These are phyloP conservation scores for Priceomyces medius DNA, from an alignment of 805 yeast species.

Conservation along the genomic window DNA sequence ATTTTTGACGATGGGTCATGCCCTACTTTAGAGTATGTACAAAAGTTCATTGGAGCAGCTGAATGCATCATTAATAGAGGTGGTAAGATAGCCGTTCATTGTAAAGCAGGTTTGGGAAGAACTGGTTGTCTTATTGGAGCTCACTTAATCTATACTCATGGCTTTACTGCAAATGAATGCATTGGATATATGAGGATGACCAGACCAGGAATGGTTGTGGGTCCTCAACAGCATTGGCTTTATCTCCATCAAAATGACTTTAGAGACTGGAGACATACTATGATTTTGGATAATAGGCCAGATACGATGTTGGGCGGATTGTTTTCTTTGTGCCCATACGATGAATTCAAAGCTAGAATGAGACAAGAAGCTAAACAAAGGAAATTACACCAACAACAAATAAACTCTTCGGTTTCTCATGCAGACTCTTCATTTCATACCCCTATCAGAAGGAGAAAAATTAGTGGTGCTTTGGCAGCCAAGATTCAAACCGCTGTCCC, in stretches of 20 bases:
- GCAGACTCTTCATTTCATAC: constrained; percentile 59
- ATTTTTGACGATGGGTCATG: constrained; percentile 98
- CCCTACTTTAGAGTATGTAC: constrained; percentile 91
- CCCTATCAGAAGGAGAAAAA: constrained; percentile 67
- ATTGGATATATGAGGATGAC: constrained; percentile 95
- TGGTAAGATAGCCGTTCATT: constrained; percentile 97
- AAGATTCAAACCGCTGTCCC: constrained; percentile 81
- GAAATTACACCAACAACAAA: constrained; percentile 32
- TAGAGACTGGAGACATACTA: constrained; percentile 93
- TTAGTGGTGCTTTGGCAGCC: constrained; percentile 65
- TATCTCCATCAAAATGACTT: constrained; percentile 94
- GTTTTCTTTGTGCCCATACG: constrained; percentile 60
- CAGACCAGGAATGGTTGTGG: constrained; percentile 99
- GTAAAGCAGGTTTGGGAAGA: constrained; percentile 97
- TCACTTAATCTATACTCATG: constrained; percentile 91
- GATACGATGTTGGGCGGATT: constrained; percentile 67
- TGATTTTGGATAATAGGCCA: constrained; percentile 71
- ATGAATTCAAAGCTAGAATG: constrained; percentile 57
- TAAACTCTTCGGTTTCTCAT: constrained; percentile 29
- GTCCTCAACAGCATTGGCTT: constrained; percentile 99
- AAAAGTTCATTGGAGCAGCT: constrained; percentile 91
- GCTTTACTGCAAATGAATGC: constrained; percentile 95
- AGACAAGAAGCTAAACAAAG: constrained; percentile 42
- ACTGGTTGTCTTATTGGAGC: constrained; percentile 99
- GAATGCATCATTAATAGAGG: constrained; percentile 82